Evolutionary conservation across 306 rosid species (phyloP), one percentile per base, ranked within the genome.

Genomic region (Trichosanthes cucumerina): DNA sequence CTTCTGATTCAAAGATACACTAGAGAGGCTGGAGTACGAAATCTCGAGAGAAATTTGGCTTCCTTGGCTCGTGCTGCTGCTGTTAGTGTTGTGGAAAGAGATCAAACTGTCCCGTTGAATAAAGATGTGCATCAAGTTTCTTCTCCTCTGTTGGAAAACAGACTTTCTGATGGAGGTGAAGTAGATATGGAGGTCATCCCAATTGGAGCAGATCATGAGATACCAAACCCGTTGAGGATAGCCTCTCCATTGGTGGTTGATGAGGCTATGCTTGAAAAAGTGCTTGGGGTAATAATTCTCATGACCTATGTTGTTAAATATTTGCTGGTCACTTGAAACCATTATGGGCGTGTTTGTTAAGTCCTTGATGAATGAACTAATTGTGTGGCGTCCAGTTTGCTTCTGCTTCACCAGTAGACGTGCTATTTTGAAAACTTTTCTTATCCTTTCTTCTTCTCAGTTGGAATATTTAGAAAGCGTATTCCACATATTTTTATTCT

Each of bases 181-280:
- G 96, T 92, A 84, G 98, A 95, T 82, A 92, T 95, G 98, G 98
- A 95, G 86, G 97, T 91, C 86, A 92, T 95, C 78, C 97, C 98
- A 4, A 89, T 95, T 86, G 91, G 88, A 62, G 96, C 81, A 46
- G 90, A 91, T 78, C 84, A 83, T 68, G 98, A 92, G 85, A 88
- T 95, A 82, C 78, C 93, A 56, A 88, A 76, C 85, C 81, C 92
- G 57, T 91, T 91, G 84, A 90, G 85, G 85, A 84, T 88, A 74
- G 78, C 90, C 78, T 87, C 89, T 44, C 96, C 96, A 23, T 81
- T 92, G 80, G 79, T 88, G 76, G 92, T 95, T 74, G 97, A 95
- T 82, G 97, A 95, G 88, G 88, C 86, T 82, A 91, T 92, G 97
- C 90, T 95, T 74, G 97, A 95, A 84, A 92, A 92, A 89, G 93